Percentiles rank a stretch among this genome's conserved stretches.
These are phyloP conservation scores for Agaricus bisporus DNA, from an alignment of 768 basidiomycete genomes.

Conservation along the genomic window DNA sequence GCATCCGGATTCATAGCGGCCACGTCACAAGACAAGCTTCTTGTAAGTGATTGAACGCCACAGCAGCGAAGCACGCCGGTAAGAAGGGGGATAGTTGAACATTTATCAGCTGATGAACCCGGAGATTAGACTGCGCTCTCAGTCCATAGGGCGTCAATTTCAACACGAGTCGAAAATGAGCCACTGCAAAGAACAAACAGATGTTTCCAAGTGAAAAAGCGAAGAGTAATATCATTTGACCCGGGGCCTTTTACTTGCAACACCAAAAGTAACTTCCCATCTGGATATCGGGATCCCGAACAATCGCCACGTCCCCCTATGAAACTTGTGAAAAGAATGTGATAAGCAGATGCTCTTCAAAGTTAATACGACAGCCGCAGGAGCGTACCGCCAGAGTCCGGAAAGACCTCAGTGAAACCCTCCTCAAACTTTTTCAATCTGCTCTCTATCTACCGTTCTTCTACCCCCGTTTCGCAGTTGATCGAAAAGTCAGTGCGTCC, in stretches of 20 bases:
- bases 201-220: too few relatives aligned
- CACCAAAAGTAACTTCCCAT: background rate
- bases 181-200: background rate
- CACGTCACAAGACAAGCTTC: slow-evolving; percentile 8
- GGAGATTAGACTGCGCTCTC: background rate
- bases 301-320: background rate
- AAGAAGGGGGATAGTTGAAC: slow-evolving; percentile 1
- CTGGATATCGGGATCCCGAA: background rate
- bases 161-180: background rate
- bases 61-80: slow-evolving; percentile 4
- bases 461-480: background rate
- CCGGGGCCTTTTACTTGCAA: too few relatives aligned
- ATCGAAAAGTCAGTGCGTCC: background rate
- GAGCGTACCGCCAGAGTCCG: slow-evolving; percentile 1
- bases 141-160: background rate
- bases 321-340: slow-evolving; percentile 1
- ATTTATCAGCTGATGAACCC: background rate
- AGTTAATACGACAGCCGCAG: slow-evolving; percentile 5
- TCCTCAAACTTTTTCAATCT: slow-evolving; percentile 6
- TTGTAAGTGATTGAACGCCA: slow-evolving; percentile 1
- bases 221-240: too few relatives aligned
- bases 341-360: slow-evolving; percentile 1
- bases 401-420: background rate
- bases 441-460: background rate
- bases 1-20: slow-evolving; percentile 1